A percentile compares a stretch with the other conserved stretches of the same genome.
phyloP scores from a whole-genome alignment of 2,329 filamentous ascomycete species.

The Sporothrix variecibatus region DNA sequence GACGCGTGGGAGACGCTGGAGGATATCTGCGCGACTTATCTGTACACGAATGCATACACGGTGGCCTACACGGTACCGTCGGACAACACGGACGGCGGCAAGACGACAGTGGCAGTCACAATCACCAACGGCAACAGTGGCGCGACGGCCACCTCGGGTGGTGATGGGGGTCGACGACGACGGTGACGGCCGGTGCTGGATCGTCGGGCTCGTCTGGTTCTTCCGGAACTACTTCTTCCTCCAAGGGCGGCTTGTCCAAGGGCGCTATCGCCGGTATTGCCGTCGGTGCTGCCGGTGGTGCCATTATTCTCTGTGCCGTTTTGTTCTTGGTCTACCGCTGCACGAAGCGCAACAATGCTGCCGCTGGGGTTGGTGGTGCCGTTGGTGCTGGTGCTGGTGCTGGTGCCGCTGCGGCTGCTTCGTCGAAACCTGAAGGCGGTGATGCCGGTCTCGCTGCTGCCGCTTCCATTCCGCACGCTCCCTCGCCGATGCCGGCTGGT shows the following conservation, averaged over 20 bases:
- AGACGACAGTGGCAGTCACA: neutral
- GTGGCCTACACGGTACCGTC: neutral
- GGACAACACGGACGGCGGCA: neutral
- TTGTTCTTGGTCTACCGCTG: conserved; percentile 28
- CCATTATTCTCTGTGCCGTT: conserved; percentile 24
- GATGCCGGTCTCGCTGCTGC: neutral
- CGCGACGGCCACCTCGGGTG: neutral
- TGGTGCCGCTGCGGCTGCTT: neutral
- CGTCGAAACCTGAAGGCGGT: neutral
- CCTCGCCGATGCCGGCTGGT: neutral
- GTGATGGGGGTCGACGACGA: neutral
- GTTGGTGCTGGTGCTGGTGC: neutral
- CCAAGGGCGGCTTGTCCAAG: conserved; percentile 22
- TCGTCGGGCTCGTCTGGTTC: conserved; percentile 12
- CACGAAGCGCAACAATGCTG: neutral
- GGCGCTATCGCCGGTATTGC: conserved; percentile 30
- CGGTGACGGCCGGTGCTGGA: neutral
- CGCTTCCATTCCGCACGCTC: neutral
- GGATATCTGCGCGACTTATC: neutral
- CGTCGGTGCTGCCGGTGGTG: conserved; percentile 26
- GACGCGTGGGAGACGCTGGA: conserved; percentile 17
- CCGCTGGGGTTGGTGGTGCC: neutral
- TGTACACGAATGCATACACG: neutral
- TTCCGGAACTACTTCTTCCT: neutral
- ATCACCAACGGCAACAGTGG: neutral